Conservation (phyloP, 345 rosid genomes). For the Kernera saxatilis region DNA sequence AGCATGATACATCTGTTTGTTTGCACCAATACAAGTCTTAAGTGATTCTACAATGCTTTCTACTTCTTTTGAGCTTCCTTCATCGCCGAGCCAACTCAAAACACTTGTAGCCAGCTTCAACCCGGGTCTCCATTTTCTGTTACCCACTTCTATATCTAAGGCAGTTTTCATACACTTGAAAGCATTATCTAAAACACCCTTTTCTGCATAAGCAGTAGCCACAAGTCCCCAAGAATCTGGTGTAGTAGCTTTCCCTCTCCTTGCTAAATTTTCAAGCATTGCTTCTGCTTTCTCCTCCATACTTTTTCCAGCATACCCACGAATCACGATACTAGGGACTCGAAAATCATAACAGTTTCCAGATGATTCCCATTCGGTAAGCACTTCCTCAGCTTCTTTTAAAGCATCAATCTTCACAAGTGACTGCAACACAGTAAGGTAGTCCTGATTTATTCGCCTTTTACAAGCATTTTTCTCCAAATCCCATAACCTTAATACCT, state of each 20-base stretch:
- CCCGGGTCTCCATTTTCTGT: slow-evolving; percentile 60
- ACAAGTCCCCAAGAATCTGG: slow-evolving; percentile 63
- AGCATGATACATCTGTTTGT: slow-evolving; percentile 56
- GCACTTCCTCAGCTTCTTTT: slow-evolving; percentile 61
- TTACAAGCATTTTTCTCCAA: slow-evolving; percentile 58
- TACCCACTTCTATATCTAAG: slow-evolving; percentile 27
- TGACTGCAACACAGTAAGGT: slow-evolving; percentile 53
- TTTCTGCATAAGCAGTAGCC: slow-evolving; percentile 50
- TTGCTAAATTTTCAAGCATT: slow-evolving; percentile 44
- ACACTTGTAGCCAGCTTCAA: slow-evolving; percentile 39
- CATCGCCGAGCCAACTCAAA: slow-evolving; percentile 57
- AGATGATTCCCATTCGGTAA: slow-evolving; percentile 64
- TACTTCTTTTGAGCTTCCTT: slow-evolving; percentile 44
- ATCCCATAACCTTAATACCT: slow-evolving; percentile 68
- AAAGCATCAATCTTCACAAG: slow-evolving; percentile 61
- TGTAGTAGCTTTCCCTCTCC: slow-evolving; percentile 43
- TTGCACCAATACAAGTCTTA: slow-evolving; percentile 33
- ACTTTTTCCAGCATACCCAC: slow-evolving; percentile 38
- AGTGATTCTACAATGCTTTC: slow-evolving; percentile 47
- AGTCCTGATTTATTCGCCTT: slow-evolving; percentile 63
- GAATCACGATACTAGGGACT: slow-evolving; percentile 44
- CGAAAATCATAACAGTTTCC: slow-evolving; percentile 57
- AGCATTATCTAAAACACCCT: slow-evolving; percentile 43
- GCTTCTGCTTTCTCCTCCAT: slow-evolving; percentile 54
- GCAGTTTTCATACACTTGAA: slow-evolving; percentile 50